Evolutionary conservation across 441 rosid species (phyloP).

Genomic region (Erodium moschatum): DNA sequence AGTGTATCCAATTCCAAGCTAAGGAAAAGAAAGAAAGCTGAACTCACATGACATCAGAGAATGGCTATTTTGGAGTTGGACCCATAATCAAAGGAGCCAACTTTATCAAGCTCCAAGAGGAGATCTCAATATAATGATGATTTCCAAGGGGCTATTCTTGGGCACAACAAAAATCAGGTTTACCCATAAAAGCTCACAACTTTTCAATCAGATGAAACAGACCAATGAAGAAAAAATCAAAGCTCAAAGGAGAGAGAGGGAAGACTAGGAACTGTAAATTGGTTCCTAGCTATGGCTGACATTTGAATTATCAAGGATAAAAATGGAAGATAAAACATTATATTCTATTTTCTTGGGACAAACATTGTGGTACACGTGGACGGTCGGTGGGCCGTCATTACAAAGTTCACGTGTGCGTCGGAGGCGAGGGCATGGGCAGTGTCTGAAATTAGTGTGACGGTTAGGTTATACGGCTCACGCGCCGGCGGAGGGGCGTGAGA

Average conservation of each 20-base stretch:
- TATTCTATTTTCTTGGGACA: no score
- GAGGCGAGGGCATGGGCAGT: no score
- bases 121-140: background rate
- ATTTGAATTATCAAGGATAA: background rate
- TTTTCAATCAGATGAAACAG: no score
- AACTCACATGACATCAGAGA: background rate
- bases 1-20: background rate
- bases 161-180: no score
- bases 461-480: no score
- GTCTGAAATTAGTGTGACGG: no score
- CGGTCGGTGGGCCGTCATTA: no score
- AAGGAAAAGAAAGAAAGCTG: background rate
- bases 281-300: background rate
- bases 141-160: no score
- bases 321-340: no score
- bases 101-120: background rate
- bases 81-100: background rate
- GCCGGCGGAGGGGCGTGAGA: no score
- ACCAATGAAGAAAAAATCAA: background rate
- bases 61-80: background rate
- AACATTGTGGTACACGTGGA: no score
- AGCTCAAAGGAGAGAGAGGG: background rate
- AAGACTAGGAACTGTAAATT: background rate
- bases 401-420: no score
- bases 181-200: conserved; percentile 5